A percentile compares a stretch with the other conserved stretches of the same genome.
Evolutionary conservation across 805 yeast species (phyloP).

Genomic region (Clavispora santaluciae): DNA sequence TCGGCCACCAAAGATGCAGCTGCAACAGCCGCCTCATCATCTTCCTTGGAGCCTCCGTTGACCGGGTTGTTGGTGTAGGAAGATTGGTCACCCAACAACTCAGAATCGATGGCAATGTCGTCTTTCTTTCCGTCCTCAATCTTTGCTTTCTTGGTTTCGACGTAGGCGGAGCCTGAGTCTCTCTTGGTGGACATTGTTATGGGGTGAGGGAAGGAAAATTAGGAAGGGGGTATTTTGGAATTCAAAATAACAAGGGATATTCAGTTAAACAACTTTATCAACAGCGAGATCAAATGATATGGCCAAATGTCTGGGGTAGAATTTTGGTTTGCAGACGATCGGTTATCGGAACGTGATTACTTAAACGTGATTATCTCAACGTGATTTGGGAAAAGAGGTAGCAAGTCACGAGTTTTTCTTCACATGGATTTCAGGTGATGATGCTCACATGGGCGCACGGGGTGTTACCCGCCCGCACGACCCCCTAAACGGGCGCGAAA

Average conservation of each 20-base stretch:
- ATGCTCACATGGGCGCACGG: constrained; percentile 5
- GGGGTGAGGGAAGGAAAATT: too few relatives aligned
- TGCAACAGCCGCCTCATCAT: constrained; percentile 23
- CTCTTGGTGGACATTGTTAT: constrained; percentile 17
- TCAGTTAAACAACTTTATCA: neutral
- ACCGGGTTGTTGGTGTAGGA: constrained; percentile 19
- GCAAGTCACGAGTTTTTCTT: constrained; percentile 22
- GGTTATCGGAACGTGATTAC: neutral
- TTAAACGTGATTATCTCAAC: constrained; percentile 17
- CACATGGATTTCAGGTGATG: constrained; percentile 31
- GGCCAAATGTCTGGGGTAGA: neutral
- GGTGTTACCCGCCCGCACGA: constrained; percentile 16
- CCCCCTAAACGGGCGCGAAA: neutral
- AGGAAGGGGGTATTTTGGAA: neutral
- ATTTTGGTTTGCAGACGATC: neutral
- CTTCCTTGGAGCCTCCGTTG: constrained; percentile 11
- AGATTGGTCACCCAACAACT: constrained; percentile 38
- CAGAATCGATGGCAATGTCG: constrained; percentile 37
- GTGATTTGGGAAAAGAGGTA: constrained; percentile 14
- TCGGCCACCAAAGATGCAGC: constrained; percentile 27
- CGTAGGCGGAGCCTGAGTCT: constrained; percentile 13
- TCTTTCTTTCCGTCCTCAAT: constrained; percentile 14
- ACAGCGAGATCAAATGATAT: too few relatives aligned
- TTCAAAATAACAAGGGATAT: neutral
- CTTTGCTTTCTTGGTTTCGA: constrained; percentile 11